A percentile compares a stretch with the other conserved stretches of the same genome.
Evolutionary conservation across 1,284 basidiomycete species (phyloP).

Genomic region (Psilocybe mexicana): DNA sequence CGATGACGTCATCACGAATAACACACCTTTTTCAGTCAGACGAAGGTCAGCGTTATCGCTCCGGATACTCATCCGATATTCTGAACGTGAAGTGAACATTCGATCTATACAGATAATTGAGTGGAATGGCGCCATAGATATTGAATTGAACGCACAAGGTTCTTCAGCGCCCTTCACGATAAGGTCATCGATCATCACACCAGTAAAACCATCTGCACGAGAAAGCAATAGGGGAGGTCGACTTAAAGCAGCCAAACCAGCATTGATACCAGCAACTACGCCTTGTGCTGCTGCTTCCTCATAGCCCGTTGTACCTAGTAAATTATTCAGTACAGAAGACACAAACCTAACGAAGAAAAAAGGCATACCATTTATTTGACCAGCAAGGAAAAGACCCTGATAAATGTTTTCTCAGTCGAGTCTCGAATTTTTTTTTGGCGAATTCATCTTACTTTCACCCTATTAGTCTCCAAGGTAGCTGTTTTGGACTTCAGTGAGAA

Average conservation of each 20-base stretch:
- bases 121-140: not conserved
- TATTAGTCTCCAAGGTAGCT: slow-evolving; percentile 86
- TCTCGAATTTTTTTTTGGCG: not conserved
- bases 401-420: slow-evolving; percentile 3
- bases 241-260: slow-evolving; percentile 66
- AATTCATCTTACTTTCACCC: slow-evolving; percentile 54
- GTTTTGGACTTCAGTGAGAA: slow-evolving; percentile 1
- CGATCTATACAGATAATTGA: slow-evolving; percentile 55
- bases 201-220: slow-evolving; percentile 81
- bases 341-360: not conserved
- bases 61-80: slow-evolving; percentile 85
- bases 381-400: slow-evolving; percentile 82
- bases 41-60: slow-evolving; percentile 88
- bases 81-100: slow-evolving; percentile 91
- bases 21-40: slow-evolving; percentile 71
- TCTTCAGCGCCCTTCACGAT: slow-evolving; percentile 87
- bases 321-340: not conserved
- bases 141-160: slow-evolving; percentile 62
- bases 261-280: slow-evolving; percentile 83
- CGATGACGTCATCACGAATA: not conserved
- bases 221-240: slow-evolving; percentile 65
- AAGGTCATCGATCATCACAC: slow-evolving; percentile 91
- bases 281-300: slow-evolving; percentile 93
- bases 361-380: slow-evolving; percentile 77
- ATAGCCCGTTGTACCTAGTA: slow-evolving; percentile 81